Evolutionary conservation across 2,329 filamentous ascomycete species (phyloP).

Genomic region (Fusarium sp.): DNA sequence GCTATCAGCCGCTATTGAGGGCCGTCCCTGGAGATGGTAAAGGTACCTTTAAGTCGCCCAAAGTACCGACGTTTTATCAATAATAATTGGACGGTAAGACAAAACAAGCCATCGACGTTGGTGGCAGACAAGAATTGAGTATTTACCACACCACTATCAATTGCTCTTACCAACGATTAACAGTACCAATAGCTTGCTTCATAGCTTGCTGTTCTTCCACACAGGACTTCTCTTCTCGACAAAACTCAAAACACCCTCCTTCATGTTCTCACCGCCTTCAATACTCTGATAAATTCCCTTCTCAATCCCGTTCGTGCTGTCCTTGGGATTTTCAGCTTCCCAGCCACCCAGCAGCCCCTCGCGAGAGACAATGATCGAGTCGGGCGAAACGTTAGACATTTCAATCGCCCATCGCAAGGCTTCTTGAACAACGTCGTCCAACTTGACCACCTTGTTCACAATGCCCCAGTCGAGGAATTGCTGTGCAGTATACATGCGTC

Average conservation of each 20-base stretch:
- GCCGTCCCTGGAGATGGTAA: constrained; percentile 40
- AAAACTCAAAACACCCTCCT: constrained; percentile 80
- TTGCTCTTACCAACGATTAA: not conserved
- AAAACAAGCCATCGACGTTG: constrained; percentile 35
- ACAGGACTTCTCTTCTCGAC: constrained; percentile 78
- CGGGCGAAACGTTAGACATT: constrained; percentile 78
- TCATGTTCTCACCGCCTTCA: constrained; percentile 77
- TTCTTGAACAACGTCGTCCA: constrained; percentile 63
- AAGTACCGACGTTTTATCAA: not conserved
- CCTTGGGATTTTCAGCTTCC: constrained; percentile 76
- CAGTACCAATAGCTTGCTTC: not conserved
- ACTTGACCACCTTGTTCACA: constrained; percentile 70
- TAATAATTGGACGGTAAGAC: constrained; percentile 5
- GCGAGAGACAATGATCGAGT: constrained; percentile 80
- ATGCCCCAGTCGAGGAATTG: constrained; percentile 76
- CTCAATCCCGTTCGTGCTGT: constrained; percentile 69
- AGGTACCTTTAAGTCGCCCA: not conserved
- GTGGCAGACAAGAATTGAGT: constrained; percentile 22
- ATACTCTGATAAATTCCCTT: constrained; percentile 71
- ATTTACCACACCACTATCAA: not conserved
- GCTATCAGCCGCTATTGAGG: constrained; percentile 38
- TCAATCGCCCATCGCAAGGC: constrained; percentile 72
- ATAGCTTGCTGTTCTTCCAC: constrained; percentile 76
- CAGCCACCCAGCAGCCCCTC: constrained; percentile 79
- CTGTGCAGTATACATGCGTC: constrained; percentile 68